phyloP scores from a whole-genome alignment of 306 rosid genomes.

The Begonia peltatifolia region DNA sequence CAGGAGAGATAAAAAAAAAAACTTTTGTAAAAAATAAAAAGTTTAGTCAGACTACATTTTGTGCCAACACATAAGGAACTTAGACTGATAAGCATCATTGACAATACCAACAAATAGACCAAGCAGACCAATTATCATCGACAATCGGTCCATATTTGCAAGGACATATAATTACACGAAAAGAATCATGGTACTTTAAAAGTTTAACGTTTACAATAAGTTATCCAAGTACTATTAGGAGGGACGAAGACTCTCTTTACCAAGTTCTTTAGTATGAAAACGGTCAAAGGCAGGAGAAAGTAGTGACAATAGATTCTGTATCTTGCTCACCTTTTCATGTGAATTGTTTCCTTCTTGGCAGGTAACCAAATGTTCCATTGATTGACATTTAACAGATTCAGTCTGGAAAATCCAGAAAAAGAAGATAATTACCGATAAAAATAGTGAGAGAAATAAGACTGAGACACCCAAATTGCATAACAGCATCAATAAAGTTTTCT shows the following conservation, averaged over 20 bases:
- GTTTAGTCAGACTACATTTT: neutral
- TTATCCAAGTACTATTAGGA: no score
- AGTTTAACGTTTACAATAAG: no score
- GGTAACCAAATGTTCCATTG: slow-evolving; percentile 27
- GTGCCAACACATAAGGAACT: no score
- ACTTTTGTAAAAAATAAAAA: neutral
- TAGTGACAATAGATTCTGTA: neutral
- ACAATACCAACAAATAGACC: no score
- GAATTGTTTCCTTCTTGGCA: slow-evolving; percentile 42
- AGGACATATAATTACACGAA: no score
- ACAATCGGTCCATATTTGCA: no score
- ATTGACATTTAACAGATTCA: slow-evolving; percentile 38
- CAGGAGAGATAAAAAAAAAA: neutral
- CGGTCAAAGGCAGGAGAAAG: neutral
- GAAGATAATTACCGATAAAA: slow-evolving; percentile 11
- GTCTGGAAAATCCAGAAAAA: slow-evolving; percentile 29
- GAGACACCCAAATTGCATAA: slow-evolving; percentile 2
- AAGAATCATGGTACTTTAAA: neutral
- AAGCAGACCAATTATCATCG: no score
- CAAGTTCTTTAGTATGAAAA: neutral
- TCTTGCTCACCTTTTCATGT: slow-evolving; percentile 48
- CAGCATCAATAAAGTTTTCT: neutral
- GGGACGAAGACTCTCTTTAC: neutral
- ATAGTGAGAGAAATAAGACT: slow-evolving; percentile 2
- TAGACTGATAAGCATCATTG: no score